phyloP scores from a whole-genome alignment of 1,284 basidiomycete genomes.

The Cronartium quercuum region DNA sequence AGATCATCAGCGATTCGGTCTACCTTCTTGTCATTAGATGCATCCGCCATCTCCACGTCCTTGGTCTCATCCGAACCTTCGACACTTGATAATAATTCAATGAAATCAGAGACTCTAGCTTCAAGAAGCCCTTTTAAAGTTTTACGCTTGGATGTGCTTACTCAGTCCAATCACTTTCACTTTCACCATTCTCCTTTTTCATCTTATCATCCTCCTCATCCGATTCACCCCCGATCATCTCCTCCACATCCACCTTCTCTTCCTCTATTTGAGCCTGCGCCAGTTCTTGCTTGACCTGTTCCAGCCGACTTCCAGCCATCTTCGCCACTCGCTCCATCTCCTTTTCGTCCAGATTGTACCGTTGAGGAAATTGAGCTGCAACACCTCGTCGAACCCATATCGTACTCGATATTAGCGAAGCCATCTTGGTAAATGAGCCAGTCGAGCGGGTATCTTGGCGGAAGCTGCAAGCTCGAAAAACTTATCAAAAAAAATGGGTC shows the following conservation, averaged over 20 bases:
- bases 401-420: slow-evolving; percentile 55
- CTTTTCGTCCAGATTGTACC: slow-evolving; percentile 83
- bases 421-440: slow-evolving; percentile 41
- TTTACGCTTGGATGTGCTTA: slow-evolving; percentile 37
- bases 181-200: slow-evolving; percentile 43
- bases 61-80: slow-evolving; percentile 51
- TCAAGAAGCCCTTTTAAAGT: slow-evolving; percentile 31
- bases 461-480: too few relatives aligned
- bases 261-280: slow-evolving; percentile 52
- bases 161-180: slow-evolving; percentile 41
- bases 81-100: slow-evolving; percentile 44
- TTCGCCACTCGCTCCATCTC: slow-evolving; percentile 85
- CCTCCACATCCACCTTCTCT: slow-evolving; percentile 42
- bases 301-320: slow-evolving; percentile 77
- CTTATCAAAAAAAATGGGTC: neutral
- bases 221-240: slow-evolving; percentile 40
- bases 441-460: slow-evolving; percentile 4
- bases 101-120: slow-evolving; percentile 39
- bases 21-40: slow-evolving; percentile 49
- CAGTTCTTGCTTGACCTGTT: slow-evolving; percentile 77
- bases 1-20: slow-evolving; percentile 63
- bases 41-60: slow-evolving; percentile 55
- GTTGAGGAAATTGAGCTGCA: slow-evolving; percentile 67
- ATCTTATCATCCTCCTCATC: slow-evolving; percentile 40
- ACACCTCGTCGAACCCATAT: slow-evolving; percentile 77